Conservation (phyloP, 1,284 basidiomycete species). For the Volvariella volvacea region DNA sequence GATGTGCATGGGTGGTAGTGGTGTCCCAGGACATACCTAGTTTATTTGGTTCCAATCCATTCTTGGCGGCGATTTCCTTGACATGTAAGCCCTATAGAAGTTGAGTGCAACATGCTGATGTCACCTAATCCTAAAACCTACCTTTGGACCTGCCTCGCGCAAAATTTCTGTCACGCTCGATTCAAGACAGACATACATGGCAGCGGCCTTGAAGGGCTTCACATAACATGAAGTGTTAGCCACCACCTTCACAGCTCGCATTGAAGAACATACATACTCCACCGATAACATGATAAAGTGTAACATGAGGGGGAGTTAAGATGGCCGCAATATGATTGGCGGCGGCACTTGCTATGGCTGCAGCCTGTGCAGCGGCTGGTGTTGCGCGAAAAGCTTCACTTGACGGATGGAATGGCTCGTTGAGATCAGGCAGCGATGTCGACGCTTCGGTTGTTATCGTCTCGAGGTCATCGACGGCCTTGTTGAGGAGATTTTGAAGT, state of each 20-base stretch:
- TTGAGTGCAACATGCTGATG: neutral
- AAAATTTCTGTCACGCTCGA: constrained; percentile 29
- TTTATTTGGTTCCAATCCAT: constrained; percentile 21
- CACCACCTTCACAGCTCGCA: too few relatives aligned
- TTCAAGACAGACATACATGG: constrained; percentile 22
- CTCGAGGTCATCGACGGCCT: constrained; percentile 17
- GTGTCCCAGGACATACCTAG: constrained; percentile 18
- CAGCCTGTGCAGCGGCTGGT: constrained; percentile 22
- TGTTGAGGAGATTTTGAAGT: constrained; percentile 17
- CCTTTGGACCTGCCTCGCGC: constrained; percentile 28
- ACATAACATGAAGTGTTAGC: too few relatives aligned
- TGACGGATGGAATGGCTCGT: constrained; percentile 19
- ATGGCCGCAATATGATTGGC: constrained; percentile 29
- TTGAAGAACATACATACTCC: constrained; percentile 19
- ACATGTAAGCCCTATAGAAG: constrained; percentile 24
- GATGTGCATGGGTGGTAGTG: neutral
- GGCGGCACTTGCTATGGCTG: constrained; percentile 26
- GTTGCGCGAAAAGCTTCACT: constrained; percentile 23
- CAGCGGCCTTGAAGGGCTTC: neutral
- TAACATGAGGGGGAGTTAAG: constrained; percentile 21
- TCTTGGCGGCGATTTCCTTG: constrained; percentile 24
- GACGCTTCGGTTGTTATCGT: constrained; percentile 12
- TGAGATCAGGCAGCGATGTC: constrained; percentile 16
- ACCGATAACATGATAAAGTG: constrained; percentile 18
- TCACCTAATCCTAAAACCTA: constrained; percentile 6